Evolutionary conservation across 352 stramenopile species (phyloP).

Genomic region (Pythium dissotocum): DNA sequence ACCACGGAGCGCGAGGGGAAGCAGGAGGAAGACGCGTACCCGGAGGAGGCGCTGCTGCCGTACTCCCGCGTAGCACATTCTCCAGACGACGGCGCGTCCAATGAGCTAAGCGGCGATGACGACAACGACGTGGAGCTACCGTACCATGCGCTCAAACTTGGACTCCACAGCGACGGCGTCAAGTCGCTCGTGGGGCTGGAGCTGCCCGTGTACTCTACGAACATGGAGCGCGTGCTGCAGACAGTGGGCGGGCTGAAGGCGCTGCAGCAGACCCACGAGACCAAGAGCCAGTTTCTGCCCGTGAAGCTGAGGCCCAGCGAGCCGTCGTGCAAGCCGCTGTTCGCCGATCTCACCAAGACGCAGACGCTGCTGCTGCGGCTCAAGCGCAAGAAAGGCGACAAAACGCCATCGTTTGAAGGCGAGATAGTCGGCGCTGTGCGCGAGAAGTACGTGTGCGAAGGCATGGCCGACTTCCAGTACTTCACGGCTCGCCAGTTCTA

Average conservation of each 20-base stretch:
- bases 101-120: constrained; percentile 5
- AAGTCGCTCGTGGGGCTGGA: constrained; percentile 64
- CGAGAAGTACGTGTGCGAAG: constrained; percentile 85
- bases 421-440: constrained; percentile 64
- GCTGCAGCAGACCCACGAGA: constrained; percentile 67
- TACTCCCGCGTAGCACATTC: not conserved
- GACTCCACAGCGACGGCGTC: constrained; percentile 34
- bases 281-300: constrained; percentile 74
- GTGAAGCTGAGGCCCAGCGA: constrained; percentile 75
- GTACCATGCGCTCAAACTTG: constrained; percentile 25
- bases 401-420: constrained; percentile 22
- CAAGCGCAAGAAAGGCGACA: constrained; percentile 28
- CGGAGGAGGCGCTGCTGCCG: constrained; percentile 1
- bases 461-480: constrained; percentile 88
- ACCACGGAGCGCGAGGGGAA: constrained; percentile 22
- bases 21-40: constrained; percentile 31
- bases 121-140: constrained; percentile 13
- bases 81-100: constrained; percentile 7
- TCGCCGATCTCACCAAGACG: constrained; percentile 80
- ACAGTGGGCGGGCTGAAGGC: constrained; percentile 55
- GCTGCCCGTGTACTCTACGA: constrained; percentile 62
- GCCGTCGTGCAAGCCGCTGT: constrained; percentile 82
- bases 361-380: constrained; percentile 73
- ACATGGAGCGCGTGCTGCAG: constrained; percentile 49
- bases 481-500: constrained; percentile 69